Conservation (phyloP, 306 rosid genomes). For the Corylus heterophylla region DNA sequence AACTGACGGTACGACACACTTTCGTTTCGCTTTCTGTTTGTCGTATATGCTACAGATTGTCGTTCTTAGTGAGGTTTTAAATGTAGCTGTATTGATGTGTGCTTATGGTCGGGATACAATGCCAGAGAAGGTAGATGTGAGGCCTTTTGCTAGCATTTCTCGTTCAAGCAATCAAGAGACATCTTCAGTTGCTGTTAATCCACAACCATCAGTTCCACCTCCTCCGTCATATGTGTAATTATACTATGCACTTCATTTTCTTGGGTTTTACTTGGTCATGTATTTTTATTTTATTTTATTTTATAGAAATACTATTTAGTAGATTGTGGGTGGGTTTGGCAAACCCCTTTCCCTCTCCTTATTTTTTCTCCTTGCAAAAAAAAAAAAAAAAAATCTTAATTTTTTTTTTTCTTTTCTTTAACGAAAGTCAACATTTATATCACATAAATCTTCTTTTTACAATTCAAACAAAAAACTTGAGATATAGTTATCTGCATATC, state of each 20-base stretch:
- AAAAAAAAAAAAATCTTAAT: no score
- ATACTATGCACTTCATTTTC: slow-evolving; percentile 15
- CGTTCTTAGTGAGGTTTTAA: no score
- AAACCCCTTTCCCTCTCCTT: no score
- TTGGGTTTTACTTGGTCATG: slow-evolving; percentile 9
- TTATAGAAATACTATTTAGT: no score
- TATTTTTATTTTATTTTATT: neutral
- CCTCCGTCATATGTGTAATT: slow-evolving; percentile 72
- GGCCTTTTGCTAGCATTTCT: slow-evolving; percentile 71
- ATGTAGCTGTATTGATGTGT: neutral
- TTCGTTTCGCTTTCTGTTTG: no score
- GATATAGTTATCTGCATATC: neutral
- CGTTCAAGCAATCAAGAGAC: slow-evolving; percentile 63
- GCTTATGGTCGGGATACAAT: slow-evolving; percentile 27
- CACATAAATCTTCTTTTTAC: no score
- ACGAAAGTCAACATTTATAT: no score
- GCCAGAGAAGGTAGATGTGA: slow-evolving; percentile 47
- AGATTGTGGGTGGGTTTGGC: no score
- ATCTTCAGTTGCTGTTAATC: slow-evolving; percentile 74
- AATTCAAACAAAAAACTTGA: no score
- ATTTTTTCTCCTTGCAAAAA: no score
- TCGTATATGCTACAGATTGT: no score
- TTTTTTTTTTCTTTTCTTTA: no score
- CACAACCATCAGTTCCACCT: slow-evolving; percentile 62
- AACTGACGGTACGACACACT: neutral